phyloP scores from a whole-genome alignment of 805 yeast genomes.

The Brettanomyces sp. region DNA sequence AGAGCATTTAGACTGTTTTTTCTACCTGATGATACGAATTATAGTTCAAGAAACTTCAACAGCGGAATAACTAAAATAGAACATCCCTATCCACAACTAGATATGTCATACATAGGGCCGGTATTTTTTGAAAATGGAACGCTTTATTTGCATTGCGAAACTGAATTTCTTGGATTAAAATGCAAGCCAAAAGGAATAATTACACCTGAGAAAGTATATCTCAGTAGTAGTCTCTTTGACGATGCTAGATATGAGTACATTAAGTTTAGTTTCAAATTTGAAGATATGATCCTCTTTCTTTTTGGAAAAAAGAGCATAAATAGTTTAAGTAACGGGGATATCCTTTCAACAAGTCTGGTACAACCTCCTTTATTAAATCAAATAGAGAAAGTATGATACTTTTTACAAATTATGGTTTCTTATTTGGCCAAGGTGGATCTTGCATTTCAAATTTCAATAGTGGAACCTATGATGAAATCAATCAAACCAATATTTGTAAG shows the following conservation, averaged over 20 bases:
- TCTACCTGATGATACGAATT: neutral
- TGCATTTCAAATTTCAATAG: conserved; percentile 1
- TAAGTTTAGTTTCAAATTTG: conserved; percentile 4
- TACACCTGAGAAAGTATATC: conserved; percentile 16
- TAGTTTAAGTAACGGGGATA: too few relatives aligned
- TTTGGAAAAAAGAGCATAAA: too few relatives aligned
- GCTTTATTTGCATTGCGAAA: conserved; percentile 16
- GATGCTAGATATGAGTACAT: conserved; percentile 17
- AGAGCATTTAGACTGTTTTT: conserved; percentile 10
- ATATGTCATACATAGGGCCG: conserved; percentile 18
- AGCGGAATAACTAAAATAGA: neutral
- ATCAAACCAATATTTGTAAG: too few relatives aligned
- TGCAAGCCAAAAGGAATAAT: conserved; percentile 21
- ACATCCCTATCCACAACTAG: conserved; percentile 20
- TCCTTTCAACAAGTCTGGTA: too few relatives aligned
- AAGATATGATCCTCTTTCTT: neutral
- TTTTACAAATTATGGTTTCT: conserved; percentile 7
- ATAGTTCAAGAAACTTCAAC: neutral
- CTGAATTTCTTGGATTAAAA: conserved; percentile 14
- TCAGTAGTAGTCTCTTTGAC: conserved; percentile 15
- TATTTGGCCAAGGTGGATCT: conserved; percentile 10
- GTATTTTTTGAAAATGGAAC: conserved; percentile 21
- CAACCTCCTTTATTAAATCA: too few relatives aligned
- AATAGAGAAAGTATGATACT: conserved; percentile 4
- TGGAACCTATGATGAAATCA: too few relatives aligned